Percentiles rank a stretch among this genome's conserved stretches.
These are phyloP conservation scores for Chloroidium sp. DNA, from an alignment of 163 green algal genomes.

Conservation along the genomic window DNA sequence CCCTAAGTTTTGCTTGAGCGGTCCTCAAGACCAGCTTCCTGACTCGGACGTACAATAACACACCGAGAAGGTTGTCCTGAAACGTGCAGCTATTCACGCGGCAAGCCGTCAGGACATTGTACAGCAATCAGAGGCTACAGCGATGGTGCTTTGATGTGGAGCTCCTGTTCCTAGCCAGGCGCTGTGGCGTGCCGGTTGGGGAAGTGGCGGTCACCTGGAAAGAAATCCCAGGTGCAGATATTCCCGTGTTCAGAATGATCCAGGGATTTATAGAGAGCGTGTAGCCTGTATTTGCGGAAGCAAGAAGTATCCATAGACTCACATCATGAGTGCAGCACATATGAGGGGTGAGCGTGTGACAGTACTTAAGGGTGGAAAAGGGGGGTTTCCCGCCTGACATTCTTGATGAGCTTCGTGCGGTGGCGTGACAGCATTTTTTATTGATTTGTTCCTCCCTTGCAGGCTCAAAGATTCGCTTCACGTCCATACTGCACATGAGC, in stretches of 20 bases:
- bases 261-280: neutral
- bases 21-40: too few species aligned
- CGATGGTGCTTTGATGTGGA: conserved; percentile 97
- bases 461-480: conserved; percentile 81
- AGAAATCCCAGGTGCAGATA: conserved; percentile 59
- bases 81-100: conserved; percentile 74
- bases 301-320: neutral
- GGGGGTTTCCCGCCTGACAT: neutral
- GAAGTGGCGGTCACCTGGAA: conserved; percentile 79
- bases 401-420: neutral
- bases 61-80: neutral
- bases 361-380: too few species aligned
- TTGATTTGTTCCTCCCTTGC: neutral
- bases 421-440: neutral
- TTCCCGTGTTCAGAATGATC: neutral
- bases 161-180: conserved; percentile 73
- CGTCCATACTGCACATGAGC: conserved; percentile 76
- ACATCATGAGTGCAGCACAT: neutral
- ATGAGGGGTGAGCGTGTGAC: too few species aligned
- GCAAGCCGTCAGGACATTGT: conserved; percentile 60
- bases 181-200: conserved; percentile 52
- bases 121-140: conserved; percentile 83
- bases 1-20: too few species aligned
- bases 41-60: too few species aligned
- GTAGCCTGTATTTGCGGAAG: neutral